Conservation (phyloP, 441 rosid species). For the Adansonia gregorii region DNA sequence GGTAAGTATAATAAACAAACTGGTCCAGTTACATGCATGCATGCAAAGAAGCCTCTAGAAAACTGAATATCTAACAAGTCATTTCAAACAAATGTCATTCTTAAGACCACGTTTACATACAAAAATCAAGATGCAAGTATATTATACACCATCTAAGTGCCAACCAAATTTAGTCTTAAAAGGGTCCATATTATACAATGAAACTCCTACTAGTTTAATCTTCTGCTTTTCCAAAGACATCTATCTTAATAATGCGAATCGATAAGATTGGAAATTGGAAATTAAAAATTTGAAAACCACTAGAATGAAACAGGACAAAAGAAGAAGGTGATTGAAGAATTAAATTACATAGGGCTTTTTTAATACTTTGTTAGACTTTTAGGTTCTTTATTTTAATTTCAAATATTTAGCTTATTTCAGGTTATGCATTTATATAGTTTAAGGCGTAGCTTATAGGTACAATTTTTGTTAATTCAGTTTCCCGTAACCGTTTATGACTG, state of each 20-base stretch:
- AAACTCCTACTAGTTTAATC: background rate
- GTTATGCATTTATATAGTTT: background rate
- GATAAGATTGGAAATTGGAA: background rate
- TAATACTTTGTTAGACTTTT: background rate
- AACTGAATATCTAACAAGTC: constrained; percentile 5
- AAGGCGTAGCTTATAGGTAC: background rate
- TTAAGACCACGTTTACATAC: background rate
- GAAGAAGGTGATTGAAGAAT: background rate
- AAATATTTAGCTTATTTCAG: background rate
- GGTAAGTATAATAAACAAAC: constrained; percentile 4
- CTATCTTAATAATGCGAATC: background rate
- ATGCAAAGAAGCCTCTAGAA: constrained; percentile 9
- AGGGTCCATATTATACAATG: background rate
- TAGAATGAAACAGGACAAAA: background rate
- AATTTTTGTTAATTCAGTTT: background rate
- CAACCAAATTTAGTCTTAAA: background rate
- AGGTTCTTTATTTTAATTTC: constrained; percentile 5
- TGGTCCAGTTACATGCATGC: background rate
- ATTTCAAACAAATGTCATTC: background rate
- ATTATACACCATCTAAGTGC: background rate
- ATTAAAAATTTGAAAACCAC: background rate
- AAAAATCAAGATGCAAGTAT: background rate
- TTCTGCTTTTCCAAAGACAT: background rate
- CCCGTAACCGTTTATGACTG: background rate
- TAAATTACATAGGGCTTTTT: background rate